Evolutionary conservation across 768 basidiomycete genomes (phyloP), one percentile per base, ranked within the genome.

Genomic region (Naganishia randhawae): DNA sequence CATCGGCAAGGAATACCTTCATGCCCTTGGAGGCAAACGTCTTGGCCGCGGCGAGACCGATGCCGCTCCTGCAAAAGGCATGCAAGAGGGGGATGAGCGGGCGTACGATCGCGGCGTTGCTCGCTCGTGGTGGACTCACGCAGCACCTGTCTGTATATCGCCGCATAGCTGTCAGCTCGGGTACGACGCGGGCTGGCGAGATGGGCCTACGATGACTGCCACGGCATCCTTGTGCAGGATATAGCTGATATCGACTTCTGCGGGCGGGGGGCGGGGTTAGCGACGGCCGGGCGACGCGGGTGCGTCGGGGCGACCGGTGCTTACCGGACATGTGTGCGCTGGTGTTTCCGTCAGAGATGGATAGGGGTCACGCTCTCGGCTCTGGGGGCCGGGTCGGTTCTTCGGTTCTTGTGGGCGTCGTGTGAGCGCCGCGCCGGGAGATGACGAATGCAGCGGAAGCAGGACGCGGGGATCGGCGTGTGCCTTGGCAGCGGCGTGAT

Each of bases 1-100:
- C 65, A 52, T 79, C 78, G 19, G 71, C 78, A 7, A 77, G 66
- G 71, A 77, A 73, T 45, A 79, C 45, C n/a, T 74, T 72, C 76
- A 79, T 72, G 27, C 78, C 78, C 25, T 50, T 68, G 63, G 73
- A 65, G 32, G 78, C 78, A 65, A 75, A 78, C 27, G 66, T 61
- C 19, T 71, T 68, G 0, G 78, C 73, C 3, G 76, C 75, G 16
- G 78, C 78, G 32, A 79, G 73, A 54, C 78, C 78, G 41, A 79
- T 76, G 22, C 78, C 78, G 39, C 50, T 54, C 16, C 68, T 55
- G 29, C 35, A 17, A 25, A 45, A 2, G 39, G 39, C 3, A 32
- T n/a, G 7, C 29, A 48, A n/a, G n/a, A n/a, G 50, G 19, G 25
- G 13, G 29, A 39, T 17, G 27, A 53, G 50, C 25, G 50, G 10